Percentiles rank a stretch among this genome's conserved stretches.
Conservation (phyloP, 176 grass and related monocot species). For the Areca catechu region DNA sequence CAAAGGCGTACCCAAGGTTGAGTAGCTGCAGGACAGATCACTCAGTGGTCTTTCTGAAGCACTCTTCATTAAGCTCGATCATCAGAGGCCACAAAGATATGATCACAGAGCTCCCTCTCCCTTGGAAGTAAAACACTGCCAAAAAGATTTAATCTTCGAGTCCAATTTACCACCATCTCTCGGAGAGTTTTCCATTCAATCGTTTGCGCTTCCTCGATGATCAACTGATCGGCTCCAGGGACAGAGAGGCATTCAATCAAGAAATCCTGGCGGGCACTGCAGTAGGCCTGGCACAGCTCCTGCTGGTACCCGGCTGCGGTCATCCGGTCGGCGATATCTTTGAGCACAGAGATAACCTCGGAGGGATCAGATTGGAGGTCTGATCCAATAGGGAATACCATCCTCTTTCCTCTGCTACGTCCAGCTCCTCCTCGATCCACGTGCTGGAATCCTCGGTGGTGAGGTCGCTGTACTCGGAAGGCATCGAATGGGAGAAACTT, state of each 20-base stretch:
- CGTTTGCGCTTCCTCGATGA: too few relatives aligned
- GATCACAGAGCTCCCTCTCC: background rate
- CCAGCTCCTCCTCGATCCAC: too few relatives aligned
- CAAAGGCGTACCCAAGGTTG: slow-evolving; percentile 77
- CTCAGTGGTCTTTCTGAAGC: slow-evolving; percentile 71
- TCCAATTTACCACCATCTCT: slow-evolving; percentile 7
- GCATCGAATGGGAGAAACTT: slow-evolving; percentile 48
- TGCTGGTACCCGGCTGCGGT: background rate
- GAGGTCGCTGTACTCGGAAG: background rate
- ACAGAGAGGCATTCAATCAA: background rate
- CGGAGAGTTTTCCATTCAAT: too few relatives aligned
- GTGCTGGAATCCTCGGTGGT: background rate
- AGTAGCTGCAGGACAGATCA: slow-evolving; percentile 61
- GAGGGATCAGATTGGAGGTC: too few relatives aligned
- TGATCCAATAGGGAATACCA: too few relatives aligned
- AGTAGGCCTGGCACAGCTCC: slow-evolving; percentile 1
- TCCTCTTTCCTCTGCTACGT: too few relatives aligned
- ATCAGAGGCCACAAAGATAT: slow-evolving; percentile 27
- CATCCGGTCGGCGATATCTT: slow-evolving; percentile 1
- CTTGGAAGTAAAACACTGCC: background rate
- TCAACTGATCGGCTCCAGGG: background rate
- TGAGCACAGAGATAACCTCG: too few relatives aligned
- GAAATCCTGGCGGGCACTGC: background rate
- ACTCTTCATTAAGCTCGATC: slow-evolving; percentile 55
- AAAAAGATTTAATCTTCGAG: background rate